Evolutionary conservation across 257 asterid species (phyloP).

Genomic region (Thymus quinquecostatus): DNA sequence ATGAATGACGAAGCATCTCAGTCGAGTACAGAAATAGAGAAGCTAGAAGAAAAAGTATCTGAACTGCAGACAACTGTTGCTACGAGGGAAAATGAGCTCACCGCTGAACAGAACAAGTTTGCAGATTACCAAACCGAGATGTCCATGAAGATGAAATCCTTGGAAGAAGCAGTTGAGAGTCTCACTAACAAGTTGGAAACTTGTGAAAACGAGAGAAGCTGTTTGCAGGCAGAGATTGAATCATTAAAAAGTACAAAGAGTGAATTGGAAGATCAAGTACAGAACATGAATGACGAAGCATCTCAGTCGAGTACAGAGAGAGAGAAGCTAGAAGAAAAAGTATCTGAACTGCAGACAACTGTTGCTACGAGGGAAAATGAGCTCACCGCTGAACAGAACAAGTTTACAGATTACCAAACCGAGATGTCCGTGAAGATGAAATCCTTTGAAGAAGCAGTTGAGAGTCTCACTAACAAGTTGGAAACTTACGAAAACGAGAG

Average conservation of each 20-base stretch:
- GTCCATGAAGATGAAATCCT: constrained; percentile 24
- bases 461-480: constrained; percentile 30
- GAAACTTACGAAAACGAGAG: constrained; percentile 39
- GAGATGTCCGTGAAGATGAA: constrained; percentile 21
- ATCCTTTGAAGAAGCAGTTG: constrained; percentile 27
- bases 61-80: constrained; percentile 42
- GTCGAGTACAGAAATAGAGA: constrained; percentile 41
- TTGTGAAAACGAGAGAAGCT: constrained; percentile 34
- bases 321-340: constrained; percentile 39
- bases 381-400: constrained; percentile 27
- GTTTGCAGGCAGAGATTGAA: constrained; percentile 41
- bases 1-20: constrained; percentile 38
- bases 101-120: constrained; percentile 28
- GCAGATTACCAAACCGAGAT: constrained; percentile 24
- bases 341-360: constrained; percentile 42
- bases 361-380: constrained; percentile 44
- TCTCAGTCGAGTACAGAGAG: constrained; percentile 40
- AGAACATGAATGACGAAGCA: constrained; percentile 37
- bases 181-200: constrained; percentile 34
- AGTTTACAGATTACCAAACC: constrained; percentile 28
- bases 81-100: constrained; percentile 42
- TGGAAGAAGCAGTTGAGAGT: constrained; percentile 25
- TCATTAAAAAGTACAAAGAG: constrained; percentile 39
- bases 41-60: constrained; percentile 38
- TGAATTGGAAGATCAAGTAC: constrained; percentile 49